Conservation (phyloP, 228 moss, liverwort and hornwort species). For the Sphagnum fallax region DNA sequence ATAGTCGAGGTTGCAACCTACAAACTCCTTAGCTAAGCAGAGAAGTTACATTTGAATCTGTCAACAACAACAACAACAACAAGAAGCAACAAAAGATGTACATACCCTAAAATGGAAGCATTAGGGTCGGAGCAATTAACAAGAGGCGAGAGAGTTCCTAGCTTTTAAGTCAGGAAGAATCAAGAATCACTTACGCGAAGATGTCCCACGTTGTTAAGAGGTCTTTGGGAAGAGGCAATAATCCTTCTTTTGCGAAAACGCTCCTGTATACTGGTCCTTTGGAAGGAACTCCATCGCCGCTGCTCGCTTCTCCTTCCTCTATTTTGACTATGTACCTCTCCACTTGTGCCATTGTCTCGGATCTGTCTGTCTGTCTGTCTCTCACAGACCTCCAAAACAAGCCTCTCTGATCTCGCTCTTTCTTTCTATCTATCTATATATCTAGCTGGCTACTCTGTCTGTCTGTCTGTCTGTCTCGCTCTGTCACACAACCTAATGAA, state of each 20-base stretch:
- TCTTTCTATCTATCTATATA: background rate
- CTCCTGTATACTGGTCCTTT: constrained; percentile 67
- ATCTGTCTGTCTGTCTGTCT: background rate
- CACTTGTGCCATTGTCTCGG: constrained; percentile 8
- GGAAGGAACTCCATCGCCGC: constrained; percentile 49
- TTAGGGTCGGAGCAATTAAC: background rate
- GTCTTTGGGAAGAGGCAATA: constrained; percentile 32
- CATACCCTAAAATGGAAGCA: background rate
- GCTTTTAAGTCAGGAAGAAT: background rate
- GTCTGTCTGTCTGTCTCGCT: background rate
- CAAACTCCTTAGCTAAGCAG: no score
- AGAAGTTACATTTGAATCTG: no score
- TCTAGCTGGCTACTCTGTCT: background rate
- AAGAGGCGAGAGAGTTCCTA: background rate
- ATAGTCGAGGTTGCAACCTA: no score
- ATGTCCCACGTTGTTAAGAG: constrained; percentile 69
- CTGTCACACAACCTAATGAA: no score
- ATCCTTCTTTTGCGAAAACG: constrained; percentile 48
- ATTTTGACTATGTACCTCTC: constrained; percentile 25
- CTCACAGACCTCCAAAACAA: background rate
- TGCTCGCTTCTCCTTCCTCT: constrained; percentile 25
- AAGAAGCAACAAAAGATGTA: background rate
- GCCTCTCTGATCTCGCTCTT: no score
- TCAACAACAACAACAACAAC: no score
- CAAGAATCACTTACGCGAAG: constrained; percentile 37